phyloP scores from a whole-genome alignment of 1,284 basidiomycete species.

The Ganoderma sp. region DNA sequence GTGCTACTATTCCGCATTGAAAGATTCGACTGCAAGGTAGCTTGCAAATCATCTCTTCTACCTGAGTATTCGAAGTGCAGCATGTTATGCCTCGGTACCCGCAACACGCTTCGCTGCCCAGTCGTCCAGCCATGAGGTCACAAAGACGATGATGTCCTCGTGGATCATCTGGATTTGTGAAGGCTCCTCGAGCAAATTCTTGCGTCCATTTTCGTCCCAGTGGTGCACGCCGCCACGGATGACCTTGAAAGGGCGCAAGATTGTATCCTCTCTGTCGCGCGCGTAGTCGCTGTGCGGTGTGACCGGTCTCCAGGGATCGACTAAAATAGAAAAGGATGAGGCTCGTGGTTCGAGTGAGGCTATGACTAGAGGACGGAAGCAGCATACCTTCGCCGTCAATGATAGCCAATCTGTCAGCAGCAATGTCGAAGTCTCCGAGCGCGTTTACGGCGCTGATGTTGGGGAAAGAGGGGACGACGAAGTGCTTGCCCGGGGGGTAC shows the following conservation, averaged over 20 bases:
- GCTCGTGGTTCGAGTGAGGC: neutral
- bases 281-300: conserved; percentile 88
- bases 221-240: conserved; percentile 92
- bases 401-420: conserved; percentile 80
- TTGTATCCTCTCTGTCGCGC: conserved; percentile 69
- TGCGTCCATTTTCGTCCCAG: conserved; percentile 88
- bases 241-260: conserved; percentile 82
- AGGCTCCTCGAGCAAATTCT: conserved; percentile 72
- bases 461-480: conserved; percentile 73
- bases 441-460: conserved; percentile 82
- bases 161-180: conserved; percentile 83
- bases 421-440: conserved; percentile 79
- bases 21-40: neutral
- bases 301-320: conserved; percentile 90
- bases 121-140: conserved; percentile 81
- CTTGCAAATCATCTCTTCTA: neutral
- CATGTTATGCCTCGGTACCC: neutral
- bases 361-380: neutral
- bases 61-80: neutral
- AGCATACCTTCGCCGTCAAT: conserved; percentile 79
- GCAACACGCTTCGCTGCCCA: conserved; percentile 41
- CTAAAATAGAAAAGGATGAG: conserved; percentile 43
- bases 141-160: conserved; percentile 80
- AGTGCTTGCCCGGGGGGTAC: conserved; percentile 80
- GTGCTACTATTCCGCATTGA: neutral